These are phyloP conservation scores for Lactarius evosmus DNA, from an alignment of 768 basidiomycete genomes.

Conservation along the genomic window DNA sequence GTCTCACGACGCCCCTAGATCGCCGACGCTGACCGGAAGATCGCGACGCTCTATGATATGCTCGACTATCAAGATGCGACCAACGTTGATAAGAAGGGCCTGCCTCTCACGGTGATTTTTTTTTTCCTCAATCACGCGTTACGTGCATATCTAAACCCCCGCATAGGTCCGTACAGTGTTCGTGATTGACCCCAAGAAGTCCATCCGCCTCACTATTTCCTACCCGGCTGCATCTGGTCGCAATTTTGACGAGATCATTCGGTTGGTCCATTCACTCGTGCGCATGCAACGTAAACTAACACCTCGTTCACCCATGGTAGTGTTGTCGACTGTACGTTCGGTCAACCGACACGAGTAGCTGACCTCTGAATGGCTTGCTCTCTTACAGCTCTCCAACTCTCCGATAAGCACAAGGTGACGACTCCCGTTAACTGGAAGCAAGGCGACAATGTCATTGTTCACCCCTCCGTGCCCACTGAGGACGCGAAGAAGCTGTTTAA, in stretches of 20 bases:
- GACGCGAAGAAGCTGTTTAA: slow-evolving; percentile 94
- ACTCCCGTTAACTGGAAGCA: slow-evolving; percentile 96
- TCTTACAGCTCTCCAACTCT: slow-evolving; percentile 72
- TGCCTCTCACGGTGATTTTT: slow-evolving; percentile 79
- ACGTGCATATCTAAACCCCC: not conserved
- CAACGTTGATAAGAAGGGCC: slow-evolving; percentile 78
- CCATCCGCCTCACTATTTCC: slow-evolving; percentile 82
- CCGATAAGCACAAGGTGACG: slow-evolving; percentile 78
- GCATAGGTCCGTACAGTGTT: slow-evolving; percentile 90
- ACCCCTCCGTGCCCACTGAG: slow-evolving; percentile 76
- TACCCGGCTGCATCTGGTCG: slow-evolving; percentile 97
- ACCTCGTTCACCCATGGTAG: slow-evolving; percentile 33
- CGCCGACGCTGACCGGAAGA: slow-evolving; percentile 83
- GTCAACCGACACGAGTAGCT: not conserved
- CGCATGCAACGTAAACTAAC: not conserved
- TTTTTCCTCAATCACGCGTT: not conserved
- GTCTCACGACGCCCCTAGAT: slow-evolving; percentile 51
- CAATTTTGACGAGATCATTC: slow-evolving; percentile 77
- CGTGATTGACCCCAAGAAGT: slow-evolving; percentile 94
- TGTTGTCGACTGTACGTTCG: slow-evolving; percentile 65
- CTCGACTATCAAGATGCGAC: slow-evolving; percentile 93
- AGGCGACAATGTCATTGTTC: slow-evolving; percentile 92
- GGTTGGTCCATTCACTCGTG: slow-evolving; percentile 35
- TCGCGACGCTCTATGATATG: slow-evolving; percentile 92
- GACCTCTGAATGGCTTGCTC: slow-evolving; percentile 31